Evolutionary conservation across 495 filamentous ascomycete species (phyloP).

Genomic region (Talaromyces thailandensis): DNA sequence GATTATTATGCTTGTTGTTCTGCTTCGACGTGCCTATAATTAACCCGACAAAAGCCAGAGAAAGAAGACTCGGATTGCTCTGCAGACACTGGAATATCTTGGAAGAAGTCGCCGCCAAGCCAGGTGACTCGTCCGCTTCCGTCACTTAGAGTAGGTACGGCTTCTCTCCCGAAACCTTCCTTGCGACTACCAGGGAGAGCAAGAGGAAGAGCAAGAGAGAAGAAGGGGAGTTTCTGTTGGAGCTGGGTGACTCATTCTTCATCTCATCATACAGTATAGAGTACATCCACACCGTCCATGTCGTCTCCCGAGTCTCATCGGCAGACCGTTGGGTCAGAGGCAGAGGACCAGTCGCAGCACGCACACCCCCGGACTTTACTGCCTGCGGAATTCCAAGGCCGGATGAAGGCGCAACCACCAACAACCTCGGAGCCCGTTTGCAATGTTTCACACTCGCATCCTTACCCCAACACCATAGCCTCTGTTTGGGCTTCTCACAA

Average conservation of each 20-base stretch:
- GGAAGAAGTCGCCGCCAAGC: neutral
- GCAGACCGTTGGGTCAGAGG: conserved; percentile 18
- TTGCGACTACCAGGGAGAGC: neutral
- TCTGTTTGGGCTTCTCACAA: conserved; percentile 1
- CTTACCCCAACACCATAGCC: neutral
- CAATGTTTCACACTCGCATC: conserved; percentile 3
- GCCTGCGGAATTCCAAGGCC: conserved; percentile 2
- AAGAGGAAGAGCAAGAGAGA: neutral
- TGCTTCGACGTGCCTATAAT: neutral
- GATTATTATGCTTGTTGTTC: neutral
- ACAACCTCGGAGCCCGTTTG: conserved; percentile 5
- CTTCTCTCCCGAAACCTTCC: neutral
- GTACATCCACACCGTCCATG: conserved; percentile 13
- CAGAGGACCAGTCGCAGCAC: conserved; percentile 10
- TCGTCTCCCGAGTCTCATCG: conserved; percentile 15
- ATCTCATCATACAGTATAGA: neutral
- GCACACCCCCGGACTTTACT: neutral
- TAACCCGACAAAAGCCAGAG: neutral
- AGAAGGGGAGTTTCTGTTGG: neutral
- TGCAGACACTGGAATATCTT: neutral
- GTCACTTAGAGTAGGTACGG: neutral
- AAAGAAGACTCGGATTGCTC: neutral
- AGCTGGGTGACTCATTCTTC: neutral
- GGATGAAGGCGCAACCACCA: conserved; percentile 7
- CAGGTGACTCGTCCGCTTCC: neutral